Conservation (phyloP, 495 filamentous ascomycete species). For the Talaromyces adpressus region DNA sequence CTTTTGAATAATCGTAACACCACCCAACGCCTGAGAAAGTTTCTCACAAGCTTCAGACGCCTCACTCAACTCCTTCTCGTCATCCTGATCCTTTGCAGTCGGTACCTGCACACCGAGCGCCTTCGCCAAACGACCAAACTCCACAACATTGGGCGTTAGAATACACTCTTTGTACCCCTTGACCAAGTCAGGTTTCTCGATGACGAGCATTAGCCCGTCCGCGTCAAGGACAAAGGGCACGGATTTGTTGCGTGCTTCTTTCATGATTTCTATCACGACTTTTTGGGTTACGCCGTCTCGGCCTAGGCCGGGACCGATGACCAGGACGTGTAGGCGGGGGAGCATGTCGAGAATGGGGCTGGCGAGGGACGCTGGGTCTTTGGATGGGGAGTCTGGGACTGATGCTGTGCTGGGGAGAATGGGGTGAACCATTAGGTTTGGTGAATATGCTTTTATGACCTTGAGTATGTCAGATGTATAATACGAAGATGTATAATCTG, state of each 20-base stretch:
- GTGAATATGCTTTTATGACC: conserved; percentile 96
- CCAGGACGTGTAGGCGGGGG: conserved; percentile 79
- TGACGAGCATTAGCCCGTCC: conserved; percentile 75
- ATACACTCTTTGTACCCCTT: conserved; percentile 78
- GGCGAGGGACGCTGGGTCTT: conserved; percentile 53
- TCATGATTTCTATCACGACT: conserved; percentile 72
- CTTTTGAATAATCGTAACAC: conserved; percentile 88
- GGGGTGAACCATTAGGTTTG: conserved; percentile 97
- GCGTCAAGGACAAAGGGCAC: conserved; percentile 90
- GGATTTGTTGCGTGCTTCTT: conserved; percentile 61
- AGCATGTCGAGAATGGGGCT: conserved; percentile 73
- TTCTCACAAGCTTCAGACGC: conserved; percentile 56
- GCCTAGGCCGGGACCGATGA: conserved; percentile 88
- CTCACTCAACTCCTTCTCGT: conserved; percentile 36
- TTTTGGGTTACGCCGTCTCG: conserved; percentile 86
- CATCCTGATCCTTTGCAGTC: conserved; percentile 34
- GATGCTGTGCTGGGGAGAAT: conserved; percentile 68
- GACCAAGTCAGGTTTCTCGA: conserved; percentile 68
- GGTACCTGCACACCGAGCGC: conserved; percentile 52
- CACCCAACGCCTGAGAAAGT: conserved; percentile 71
- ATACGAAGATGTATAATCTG: not conserved
- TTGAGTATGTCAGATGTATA: conserved; percentile 10
- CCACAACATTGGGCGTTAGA: conserved; percentile 88
- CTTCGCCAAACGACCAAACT: conserved; percentile 79
- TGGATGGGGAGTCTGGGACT: conserved; percentile 32